Percentiles rank a stretch among this genome's conserved stretches.
phyloP scores from a whole-genome alignment of 1,284 basidiomycete genomes.

The Puccinia novopanici region DNA sequence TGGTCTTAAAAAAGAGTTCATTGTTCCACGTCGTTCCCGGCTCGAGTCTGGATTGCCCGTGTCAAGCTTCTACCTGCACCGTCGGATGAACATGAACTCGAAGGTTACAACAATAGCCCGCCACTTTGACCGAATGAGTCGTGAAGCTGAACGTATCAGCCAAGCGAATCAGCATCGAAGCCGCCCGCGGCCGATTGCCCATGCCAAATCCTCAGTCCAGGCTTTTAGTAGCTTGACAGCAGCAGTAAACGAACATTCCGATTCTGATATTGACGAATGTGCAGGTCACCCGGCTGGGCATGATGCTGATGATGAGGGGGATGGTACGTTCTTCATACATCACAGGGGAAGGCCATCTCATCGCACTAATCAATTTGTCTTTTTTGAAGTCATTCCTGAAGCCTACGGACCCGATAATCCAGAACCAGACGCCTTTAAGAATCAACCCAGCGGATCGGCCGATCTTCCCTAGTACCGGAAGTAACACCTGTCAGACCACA shows the following conservation, averaged over 20 bases:
- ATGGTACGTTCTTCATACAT: slow-evolving; percentile 29
- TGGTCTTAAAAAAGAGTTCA: slow-evolving; percentile 24
- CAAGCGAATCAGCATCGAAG: slow-evolving; percentile 67
- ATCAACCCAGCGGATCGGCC: slow-evolving; percentile 5
- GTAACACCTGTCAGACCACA: slow-evolving; percentile 4
- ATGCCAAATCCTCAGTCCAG: slow-evolving; percentile 83
- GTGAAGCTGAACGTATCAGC: slow-evolving; percentile 63
- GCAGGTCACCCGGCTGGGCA: slow-evolving; percentile 46
- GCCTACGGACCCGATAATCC: slow-evolving; percentile 36
- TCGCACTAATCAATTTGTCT: neutral
- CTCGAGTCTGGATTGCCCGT: slow-evolving; percentile 46
- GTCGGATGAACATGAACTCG: slow-evolving; percentile 51
- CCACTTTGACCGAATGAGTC: slow-evolving; percentile 63
- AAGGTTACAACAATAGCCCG: slow-evolving; percentile 64
- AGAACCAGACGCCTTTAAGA: slow-evolving; percentile 3
- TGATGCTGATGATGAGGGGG: slow-evolving; percentile 51
- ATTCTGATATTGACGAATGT: slow-evolving; percentile 55
- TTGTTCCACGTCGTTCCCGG: slow-evolving; percentile 17
- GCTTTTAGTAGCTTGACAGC: slow-evolving; percentile 88
- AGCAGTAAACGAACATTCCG: slow-evolving; percentile 81
- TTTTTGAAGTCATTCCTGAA: slow-evolving; percentile 42
- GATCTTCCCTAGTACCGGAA: slow-evolving; percentile 25
- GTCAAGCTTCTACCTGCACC: slow-evolving; percentile 37
- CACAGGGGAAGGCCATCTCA: neutral
- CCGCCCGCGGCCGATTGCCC: slow-evolving; percentile 87